Conservation (phyloP, 2,329 filamentous ascomycete genomes). For the Colletotrichum spinosum region DNA sequence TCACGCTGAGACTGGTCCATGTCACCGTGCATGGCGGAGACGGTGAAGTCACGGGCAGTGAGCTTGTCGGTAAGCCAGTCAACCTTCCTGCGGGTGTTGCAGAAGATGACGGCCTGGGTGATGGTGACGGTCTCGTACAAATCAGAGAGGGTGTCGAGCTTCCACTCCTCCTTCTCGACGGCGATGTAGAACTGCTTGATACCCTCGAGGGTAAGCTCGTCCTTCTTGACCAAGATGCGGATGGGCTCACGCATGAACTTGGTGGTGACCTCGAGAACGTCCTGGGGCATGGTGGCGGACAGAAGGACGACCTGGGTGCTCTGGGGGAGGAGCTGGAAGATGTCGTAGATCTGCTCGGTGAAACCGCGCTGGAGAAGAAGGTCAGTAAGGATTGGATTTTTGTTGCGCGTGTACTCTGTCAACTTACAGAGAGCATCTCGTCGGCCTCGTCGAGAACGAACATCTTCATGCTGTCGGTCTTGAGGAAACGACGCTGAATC, state of each 20-base stretch:
- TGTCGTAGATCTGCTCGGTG: conserved; percentile 99
- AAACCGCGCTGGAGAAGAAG: conserved; percentile 80
- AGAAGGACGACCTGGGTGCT: conserved; percentile 98
- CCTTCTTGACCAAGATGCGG: conserved; percentile 99
- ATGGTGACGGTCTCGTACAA: conserved; percentile 99
- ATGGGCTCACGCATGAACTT: conserved; percentile 99
- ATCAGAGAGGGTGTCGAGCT: conserved; percentile 98
- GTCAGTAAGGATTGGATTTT: conserved; percentile 46
- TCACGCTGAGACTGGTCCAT: conserved; percentile 99
- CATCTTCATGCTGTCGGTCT: conserved; percentile 99
- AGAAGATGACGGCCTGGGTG: conserved; percentile 99
- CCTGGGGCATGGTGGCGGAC: conserved; percentile 98
- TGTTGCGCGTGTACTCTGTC: conserved; percentile 28
- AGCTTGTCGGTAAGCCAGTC: conserved; percentile 99
- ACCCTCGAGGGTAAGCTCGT: conserved; percentile 99
- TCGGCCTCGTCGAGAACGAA: conserved; percentile 99
- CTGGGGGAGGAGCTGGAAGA: conserved; percentile 98
- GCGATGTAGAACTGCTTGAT: conserved; percentile 99
- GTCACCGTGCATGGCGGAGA: conserved; percentile 99
- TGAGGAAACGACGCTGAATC: conserved; percentile 97
- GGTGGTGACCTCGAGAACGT: conserved; percentile 98
- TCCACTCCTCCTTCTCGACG: conserved; percentile 99
- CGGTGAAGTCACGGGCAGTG: conserved; percentile 97
- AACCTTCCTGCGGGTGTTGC: conserved; percentile 99
- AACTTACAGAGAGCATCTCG: conserved; percentile 92